phyloP scores from a whole-genome alignment of 2,329 filamentous ascomycete species.

The Stagonosporopsis tanaceti region DNA sequence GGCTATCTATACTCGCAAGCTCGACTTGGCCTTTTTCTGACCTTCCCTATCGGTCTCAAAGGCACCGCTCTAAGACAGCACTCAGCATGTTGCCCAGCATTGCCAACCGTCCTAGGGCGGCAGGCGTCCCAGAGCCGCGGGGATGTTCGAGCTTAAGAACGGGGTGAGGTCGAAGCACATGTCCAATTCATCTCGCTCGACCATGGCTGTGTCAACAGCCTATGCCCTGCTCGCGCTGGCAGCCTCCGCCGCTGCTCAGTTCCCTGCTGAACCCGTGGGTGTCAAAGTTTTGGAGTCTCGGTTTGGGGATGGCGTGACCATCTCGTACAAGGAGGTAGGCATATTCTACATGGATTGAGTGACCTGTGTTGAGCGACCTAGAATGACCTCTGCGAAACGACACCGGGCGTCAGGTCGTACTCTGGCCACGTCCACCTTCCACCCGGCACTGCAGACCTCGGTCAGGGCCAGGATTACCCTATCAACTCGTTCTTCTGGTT shows the following conservation, averaged over 20 bases:
- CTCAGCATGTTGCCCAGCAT: conserved; percentile 12
- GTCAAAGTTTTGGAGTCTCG: conserved; percentile 28
- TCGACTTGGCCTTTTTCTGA: conserved; percentile 8
- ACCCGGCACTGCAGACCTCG: conserved; percentile 27
- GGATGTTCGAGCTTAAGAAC: conserved; percentile 1
- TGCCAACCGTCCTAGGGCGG: conserved; percentile 5
- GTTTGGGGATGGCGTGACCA: conserved; percentile 33
- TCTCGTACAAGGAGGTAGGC: conserved; percentile 39
- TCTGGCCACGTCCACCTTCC: conserved; percentile 56
- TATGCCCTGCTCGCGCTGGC: conserved; percentile 14
- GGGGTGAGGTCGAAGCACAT: not conserved
- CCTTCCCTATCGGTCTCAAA: conserved; percentile 13
- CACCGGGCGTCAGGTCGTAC: conserved; percentile 61
- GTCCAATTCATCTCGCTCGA: not conserved
- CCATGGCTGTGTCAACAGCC: not conserved
- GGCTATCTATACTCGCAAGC: not conserved
- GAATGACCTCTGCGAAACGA: conserved; percentile 61
- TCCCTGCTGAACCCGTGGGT: conserved; percentile 22
- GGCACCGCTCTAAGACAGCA: conserved; percentile 2
- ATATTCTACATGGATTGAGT: not conserved
- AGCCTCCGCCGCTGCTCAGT: conserved; percentile 21
- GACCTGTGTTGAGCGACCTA: conserved; percentile 2
- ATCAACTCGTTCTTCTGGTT: conserved; percentile 36
- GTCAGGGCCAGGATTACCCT: conserved; percentile 30
- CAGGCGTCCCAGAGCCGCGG: not conserved